Conservation (phyloP, 2,329 filamentous ascomycete species). For the Clonostachys solani region DNA sequence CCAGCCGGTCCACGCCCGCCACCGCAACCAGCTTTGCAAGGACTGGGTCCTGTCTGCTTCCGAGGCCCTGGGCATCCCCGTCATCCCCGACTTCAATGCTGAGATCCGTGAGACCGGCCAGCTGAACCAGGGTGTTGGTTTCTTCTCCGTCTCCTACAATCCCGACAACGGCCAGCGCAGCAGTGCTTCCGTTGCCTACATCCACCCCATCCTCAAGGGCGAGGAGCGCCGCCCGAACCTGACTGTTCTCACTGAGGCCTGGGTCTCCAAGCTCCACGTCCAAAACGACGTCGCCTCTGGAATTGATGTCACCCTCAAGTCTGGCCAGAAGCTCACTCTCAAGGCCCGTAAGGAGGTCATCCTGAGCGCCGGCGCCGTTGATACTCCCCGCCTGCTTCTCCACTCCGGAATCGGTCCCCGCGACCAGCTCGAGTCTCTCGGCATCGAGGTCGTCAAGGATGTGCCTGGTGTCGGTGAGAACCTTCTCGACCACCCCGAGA, state of each 20-base stretch:
- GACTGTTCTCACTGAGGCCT: slow-evolving; percentile 81
- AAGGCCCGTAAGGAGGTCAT: slow-evolving; percentile 72
- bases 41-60: slow-evolving; percentile 86
- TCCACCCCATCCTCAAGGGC: slow-evolving; percentile 83
- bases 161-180: slow-evolving; percentile 81
- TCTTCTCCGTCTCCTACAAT: slow-evolving; percentile 90
- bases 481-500: slow-evolving; percentile 56
- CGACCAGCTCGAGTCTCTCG: slow-evolving; percentile 45
- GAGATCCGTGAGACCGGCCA: slow-evolving; percentile 72
- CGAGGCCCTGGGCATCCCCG: slow-evolving; percentile 71
- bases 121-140: slow-evolving; percentile 74
- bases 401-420: slow-evolving; percentile 54
- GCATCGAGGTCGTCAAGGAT: slow-evolving; percentile 51
- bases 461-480: slow-evolving; percentile 58
- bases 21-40: slow-evolving; percentile 86
- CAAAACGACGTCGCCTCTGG: slow-evolving; percentile 67
- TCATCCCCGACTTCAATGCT: slow-evolving; percentile 82
- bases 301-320: slow-evolving; percentile 59
- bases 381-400: slow-evolving; percentile 67
- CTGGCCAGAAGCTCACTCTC: slow-evolving; percentile 49
- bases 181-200: slow-evolving; percentile 86
- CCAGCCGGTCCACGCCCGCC: slow-evolving; percentile 79
- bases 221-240: slow-evolving; percentile 81
- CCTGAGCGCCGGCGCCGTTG: slow-evolving; percentile 74
- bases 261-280: slow-evolving; percentile 80